Evolutionary conservation across 2,329 filamentous ascomycete species (phyloP).

Genomic region (Alternaria metachromatica): DNA sequence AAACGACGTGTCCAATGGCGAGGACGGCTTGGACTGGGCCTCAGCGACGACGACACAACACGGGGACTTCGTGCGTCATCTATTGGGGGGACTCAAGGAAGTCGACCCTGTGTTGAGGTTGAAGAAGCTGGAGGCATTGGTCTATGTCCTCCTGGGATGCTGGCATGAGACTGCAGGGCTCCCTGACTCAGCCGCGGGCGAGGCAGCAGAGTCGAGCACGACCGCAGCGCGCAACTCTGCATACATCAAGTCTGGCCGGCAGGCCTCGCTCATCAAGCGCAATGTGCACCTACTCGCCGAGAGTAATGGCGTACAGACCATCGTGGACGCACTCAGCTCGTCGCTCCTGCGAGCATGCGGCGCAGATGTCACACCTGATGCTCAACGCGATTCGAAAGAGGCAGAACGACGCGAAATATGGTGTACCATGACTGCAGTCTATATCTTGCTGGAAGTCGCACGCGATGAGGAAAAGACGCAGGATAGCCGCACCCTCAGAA

Average conservation of each 20-base stretch:
- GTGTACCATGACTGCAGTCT: constrained; percentile 58
- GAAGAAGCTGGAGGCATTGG: constrained; percentile 52
- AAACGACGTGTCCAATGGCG: constrained; percentile 47
- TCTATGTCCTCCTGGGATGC: constrained; percentile 56
- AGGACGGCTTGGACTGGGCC: constrained; percentile 67
- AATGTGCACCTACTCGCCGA: constrained; percentile 53
- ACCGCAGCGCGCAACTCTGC: constrained; percentile 13
- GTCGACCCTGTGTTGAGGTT: constrained; percentile 38
- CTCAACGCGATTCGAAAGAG: constrained; percentile 44
- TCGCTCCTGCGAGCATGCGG: constrained; percentile 44
- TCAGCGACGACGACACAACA: constrained; percentile 65
- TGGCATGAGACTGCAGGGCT: constrained; percentile 59
- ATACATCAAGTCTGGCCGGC: constrained; percentile 47
- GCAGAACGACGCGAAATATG: constrained; percentile 54
- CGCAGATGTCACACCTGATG: constrained; percentile 28
- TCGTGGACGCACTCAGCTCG: constrained; percentile 50
- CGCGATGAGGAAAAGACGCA: constrained; percentile 46
- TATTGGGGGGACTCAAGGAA: constrained; percentile 43
- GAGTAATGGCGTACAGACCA: constrained; percentile 48
- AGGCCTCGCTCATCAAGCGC: constrained; percentile 54
- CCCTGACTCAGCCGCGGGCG: constrained; percentile 9
- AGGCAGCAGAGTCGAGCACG: constrained; percentile 7
- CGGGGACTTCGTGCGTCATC: constrained; percentile 62
- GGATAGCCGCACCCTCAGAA: constrained; percentile 59
- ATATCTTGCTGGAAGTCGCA: constrained; percentile 57